Conservation (phyloP, 208 protist species). For the Porcisia hertigi region DNA sequence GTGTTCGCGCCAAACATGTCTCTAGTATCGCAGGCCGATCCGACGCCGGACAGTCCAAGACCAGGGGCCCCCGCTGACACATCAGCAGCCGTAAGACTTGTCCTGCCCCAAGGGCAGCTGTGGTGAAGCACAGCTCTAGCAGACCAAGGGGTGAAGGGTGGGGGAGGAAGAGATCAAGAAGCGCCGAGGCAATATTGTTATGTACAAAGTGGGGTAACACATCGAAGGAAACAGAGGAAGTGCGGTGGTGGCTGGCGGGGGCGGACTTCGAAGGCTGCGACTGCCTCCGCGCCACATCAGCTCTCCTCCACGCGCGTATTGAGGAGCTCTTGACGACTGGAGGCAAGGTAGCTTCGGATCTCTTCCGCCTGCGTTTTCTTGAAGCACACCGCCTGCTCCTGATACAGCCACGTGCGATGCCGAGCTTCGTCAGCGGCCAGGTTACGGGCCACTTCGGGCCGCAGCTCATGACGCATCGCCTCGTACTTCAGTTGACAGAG, state of each 20-base stretch:
- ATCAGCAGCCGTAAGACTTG: too few species aligned
- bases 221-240: not conserved
- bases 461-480: slow-evolving; percentile 14
- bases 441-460: slow-evolving; percentile 19
- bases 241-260: not conserved
- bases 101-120: too few species aligned
- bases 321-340: slow-evolving; percentile 1
- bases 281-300: not conserved
- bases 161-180: not conserved
- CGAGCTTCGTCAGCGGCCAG: slow-evolving; percentile 25
- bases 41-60: too few species aligned
- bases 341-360: slow-evolving; percentile 23
- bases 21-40: too few species aligned
- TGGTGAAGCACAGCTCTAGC: too few species aligned
- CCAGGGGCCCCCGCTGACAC: too few species aligned
- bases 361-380: slow-evolving; percentile 22
- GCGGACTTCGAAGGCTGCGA: not conserved
- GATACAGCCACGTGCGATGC: slow-evolving; percentile 24
- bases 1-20: too few species aligned
- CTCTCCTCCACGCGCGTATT: slow-evolving; percentile 8
- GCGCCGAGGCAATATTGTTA: not conserved
- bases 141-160: too few species aligned
- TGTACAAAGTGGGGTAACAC: not conserved
- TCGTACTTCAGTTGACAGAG: slow-evolving; percentile 29
- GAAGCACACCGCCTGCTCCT: slow-evolving; percentile 26